Percentiles rank a stretch among this genome's conserved stretches.
phyloP scores from a whole-genome alignment of 768 basidiomycete genomes.

The Auriscalpium orientale region DNA sequence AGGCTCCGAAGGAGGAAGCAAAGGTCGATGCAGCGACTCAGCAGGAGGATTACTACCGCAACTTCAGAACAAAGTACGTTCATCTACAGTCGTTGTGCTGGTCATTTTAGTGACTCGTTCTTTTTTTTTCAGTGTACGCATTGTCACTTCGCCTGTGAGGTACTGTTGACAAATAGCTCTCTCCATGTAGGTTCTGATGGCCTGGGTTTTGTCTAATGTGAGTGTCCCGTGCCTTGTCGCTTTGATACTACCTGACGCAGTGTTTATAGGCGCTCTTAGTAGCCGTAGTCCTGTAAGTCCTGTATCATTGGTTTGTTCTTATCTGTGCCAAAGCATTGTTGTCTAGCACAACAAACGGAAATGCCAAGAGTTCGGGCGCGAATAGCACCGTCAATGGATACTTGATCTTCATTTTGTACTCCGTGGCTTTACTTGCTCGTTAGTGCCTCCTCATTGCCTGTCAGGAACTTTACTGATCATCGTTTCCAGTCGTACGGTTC shows the following conservation, averaged over 20 bases:
- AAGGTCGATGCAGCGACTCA: slow-evolving; percentile 53
- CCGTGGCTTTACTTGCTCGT: slow-evolving; percentile 85
- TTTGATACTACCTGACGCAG: slow-evolving; percentile 9
- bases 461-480: not conserved
- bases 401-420: slow-evolving; percentile 83
- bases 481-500: slow-evolving; percentile 66
- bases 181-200: slow-evolving; percentile 53
- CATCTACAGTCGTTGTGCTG: not conserved
- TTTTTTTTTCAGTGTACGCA: not conserved
- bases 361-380: slow-evolving; percentile 39
- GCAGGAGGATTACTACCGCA: slow-evolving; percentile 84
- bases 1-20: slow-evolving; percentile 64
- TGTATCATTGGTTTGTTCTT: too few relatives aligned
- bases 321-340: too few relatives aligned
- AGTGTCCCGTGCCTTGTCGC: slow-evolving; percentile 12
- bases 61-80: slow-evolving; percentile 78
- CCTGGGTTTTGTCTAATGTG: slow-evolving; percentile 87
- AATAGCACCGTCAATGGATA: slow-evolving; percentile 67
- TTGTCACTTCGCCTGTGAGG: not conserved
- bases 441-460: slow-evolving; percentile 27
- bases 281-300: slow-evolving; percentile 62
- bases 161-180: not conserved
- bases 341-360: slow-evolving; percentile 40
- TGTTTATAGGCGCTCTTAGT: slow-evolving; percentile 52
- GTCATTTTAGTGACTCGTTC: not conserved